Conservation (phyloP, 179 eudicot species). For the Silene coronaria region DNA sequence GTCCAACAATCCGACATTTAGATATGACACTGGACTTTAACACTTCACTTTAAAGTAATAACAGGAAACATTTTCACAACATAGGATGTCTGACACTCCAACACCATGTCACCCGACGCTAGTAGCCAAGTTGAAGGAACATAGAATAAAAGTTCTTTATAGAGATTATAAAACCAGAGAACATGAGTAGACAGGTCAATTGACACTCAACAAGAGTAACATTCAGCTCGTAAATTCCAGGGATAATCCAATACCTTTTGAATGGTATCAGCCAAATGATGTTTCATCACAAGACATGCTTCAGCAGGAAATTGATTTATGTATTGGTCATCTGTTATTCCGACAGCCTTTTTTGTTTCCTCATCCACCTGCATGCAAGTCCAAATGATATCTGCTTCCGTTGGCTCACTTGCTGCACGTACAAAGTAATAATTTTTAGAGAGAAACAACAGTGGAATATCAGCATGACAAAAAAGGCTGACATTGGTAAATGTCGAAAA, state of each 20-base stretch:
- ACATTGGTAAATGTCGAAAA: no score
- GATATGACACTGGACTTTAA: background rate
- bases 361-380: constrained; percentile 93
- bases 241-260: constrained; percentile 50
- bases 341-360: constrained; percentile 70
- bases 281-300: constrained; percentile 98
- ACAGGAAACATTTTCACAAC: background rate
- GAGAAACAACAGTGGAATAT: background rate
- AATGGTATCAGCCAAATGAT: constrained; percentile 86
- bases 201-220: background rate
- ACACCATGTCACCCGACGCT: background rate
- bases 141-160: background rate
- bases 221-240: background rate
- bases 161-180: background rate
- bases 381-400: constrained; percentile 96
- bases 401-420: constrained; percentile 72
- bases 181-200: background rate
- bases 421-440: background rate
- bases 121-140: background rate
- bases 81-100: background rate
- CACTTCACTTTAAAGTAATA: background rate
- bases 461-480: background rate
- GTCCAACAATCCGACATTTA: background rate
- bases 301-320: constrained; percentile 90
- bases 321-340: constrained; percentile 76